These are phyloP conservation scores for Pythium phragmitis DNA, from an alignment of 352 stramenopile genomes.

Conservation along the genomic window DNA sequence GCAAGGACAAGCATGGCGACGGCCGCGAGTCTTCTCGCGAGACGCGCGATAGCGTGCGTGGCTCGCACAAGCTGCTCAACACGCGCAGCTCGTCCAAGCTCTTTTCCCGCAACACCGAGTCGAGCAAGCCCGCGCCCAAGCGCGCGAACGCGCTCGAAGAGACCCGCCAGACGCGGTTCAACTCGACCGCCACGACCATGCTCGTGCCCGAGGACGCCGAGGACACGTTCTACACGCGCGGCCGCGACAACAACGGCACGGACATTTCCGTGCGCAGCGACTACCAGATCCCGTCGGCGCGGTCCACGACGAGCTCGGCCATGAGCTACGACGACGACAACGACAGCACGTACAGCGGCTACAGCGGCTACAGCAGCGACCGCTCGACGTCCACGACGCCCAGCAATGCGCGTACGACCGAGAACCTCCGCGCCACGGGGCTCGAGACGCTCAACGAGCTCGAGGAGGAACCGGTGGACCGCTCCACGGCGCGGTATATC, in stretches of 20 bases:
- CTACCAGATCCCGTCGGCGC: constrained; percentile 17
- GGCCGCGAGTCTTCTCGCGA: constrained; percentile 22
- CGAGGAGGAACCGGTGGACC: constrained; percentile 35
- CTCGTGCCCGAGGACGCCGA: constrained; percentile 65
- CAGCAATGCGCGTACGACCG: constrained; percentile 21
- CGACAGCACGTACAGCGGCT: constrained; percentile 17
- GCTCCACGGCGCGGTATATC: constrained; percentile 35
- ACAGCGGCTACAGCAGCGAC: constrained; percentile 29
- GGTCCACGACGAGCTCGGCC: constrained; percentile 22
- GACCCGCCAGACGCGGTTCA: constrained; percentile 22
- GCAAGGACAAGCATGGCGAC: constrained; percentile 40
- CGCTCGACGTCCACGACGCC: constrained; percentile 43
- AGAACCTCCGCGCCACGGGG: constrained; percentile 46
- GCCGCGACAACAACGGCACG: constrained; percentile 19
- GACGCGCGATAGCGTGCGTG: constrained; percentile 21
- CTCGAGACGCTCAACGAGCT: constrained; percentile 64
- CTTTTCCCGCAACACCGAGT: constrained; percentile 30
- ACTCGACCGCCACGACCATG: constrained; percentile 31
- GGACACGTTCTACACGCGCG: constrained; percentile 51
- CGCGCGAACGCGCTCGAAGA: constrained; percentile 15
- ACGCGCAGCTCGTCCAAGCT: constrained; percentile 21
- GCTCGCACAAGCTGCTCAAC: constrained; percentile 39
- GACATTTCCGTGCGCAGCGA: constrained; percentile 19
- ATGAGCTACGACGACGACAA: constrained; percentile 32
- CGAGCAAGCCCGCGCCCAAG: constrained; percentile 20